Conservation (phyloP, 2,329 filamentous ascomycete species). For the Monosporascus sp. region DNA sequence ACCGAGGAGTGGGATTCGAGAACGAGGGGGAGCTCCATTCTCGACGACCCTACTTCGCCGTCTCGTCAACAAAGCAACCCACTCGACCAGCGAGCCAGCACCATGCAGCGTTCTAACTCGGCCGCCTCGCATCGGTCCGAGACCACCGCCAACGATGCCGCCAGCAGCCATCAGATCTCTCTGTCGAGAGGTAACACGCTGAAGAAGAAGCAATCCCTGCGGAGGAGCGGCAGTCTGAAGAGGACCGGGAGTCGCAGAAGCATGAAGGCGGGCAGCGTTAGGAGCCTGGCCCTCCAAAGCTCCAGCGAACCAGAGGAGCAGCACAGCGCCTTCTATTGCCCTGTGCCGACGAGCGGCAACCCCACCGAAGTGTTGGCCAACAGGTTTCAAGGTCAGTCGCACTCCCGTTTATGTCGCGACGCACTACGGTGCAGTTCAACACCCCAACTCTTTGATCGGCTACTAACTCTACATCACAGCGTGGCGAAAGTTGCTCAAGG, state of each 20-base stretch:
- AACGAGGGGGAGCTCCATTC: conserved; percentile 59
- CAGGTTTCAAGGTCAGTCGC: conserved; percentile 73
- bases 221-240: conserved; percentile 66
- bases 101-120: conserved; percentile 58
- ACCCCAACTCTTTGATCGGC: background rate
- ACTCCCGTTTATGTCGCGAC: background rate
- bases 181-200: conserved; percentile 62
- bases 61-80: conserved; percentile 16
- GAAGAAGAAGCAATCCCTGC: conserved; percentile 81
- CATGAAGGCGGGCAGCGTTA: conserved; percentile 79
- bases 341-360: conserved; percentile 79
- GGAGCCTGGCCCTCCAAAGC: conserved; percentile 69
- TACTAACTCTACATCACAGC: conserved; percentile 43
- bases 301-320: conserved; percentile 61
- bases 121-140: conserved; percentile 43
- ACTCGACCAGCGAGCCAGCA: conserved; percentile 5
- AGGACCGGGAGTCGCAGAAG: conserved; percentile 77
- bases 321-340: conserved; percentile 83
- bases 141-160: conserved; percentile 37
- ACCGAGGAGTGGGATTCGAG: conserved; percentile 68
- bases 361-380: conserved; percentile 84
- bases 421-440: background rate
- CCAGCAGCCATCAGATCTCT: conserved; percentile 27
- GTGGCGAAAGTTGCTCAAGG: conserved; percentile 93
- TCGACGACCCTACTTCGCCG: conserved; percentile 39